Evolutionary conservation across 83 land plant species (phyloP).

Genomic region (Picea mariana): DNA sequence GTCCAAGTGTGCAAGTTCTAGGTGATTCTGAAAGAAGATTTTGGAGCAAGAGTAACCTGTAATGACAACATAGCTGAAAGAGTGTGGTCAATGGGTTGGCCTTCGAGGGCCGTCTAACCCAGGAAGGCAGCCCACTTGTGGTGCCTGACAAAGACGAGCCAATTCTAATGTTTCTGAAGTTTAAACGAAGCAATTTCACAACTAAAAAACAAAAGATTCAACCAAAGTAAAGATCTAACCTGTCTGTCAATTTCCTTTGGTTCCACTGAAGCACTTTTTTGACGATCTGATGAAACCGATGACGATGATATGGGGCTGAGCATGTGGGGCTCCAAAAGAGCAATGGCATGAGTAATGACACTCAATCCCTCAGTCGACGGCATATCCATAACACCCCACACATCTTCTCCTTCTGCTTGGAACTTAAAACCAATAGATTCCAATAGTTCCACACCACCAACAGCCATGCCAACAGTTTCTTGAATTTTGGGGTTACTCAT

Average conservation of each 20-base stretch:
- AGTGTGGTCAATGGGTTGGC: too few relatives aligned
- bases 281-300: background rate
- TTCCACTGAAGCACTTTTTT: slow-evolving; percentile 18
- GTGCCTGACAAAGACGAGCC: too few relatives aligned
- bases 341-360: slow-evolving; percentile 29
- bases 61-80: too few relatives aligned
- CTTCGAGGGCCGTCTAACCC: too few relatives aligned
- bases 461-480: slow-evolving; percentile 61
- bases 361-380: slow-evolving; percentile 41
- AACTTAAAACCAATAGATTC: slow-evolving; percentile 69
- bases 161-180: too few relatives aligned
- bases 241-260: slow-evolving; percentile 60
- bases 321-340: slow-evolving; percentile 39
- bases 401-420: slow-evolving; percentile 64
- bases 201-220: background rate
- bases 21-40: background rate
- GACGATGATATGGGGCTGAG: slow-evolving; percentile 8
- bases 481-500: slow-evolving; percentile 77
- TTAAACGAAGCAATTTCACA: background rate
- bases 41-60: background rate
- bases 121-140: too few relatives aligned
- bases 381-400: slow-evolving; percentile 74
- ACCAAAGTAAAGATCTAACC: slow-evolving; percentile 27
- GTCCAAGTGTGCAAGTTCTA: too few relatives aligned
- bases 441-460: slow-evolving; percentile 74